Conservation (phyloP, 805 yeast species). For the Pachysolen tannophilus region DNA sequence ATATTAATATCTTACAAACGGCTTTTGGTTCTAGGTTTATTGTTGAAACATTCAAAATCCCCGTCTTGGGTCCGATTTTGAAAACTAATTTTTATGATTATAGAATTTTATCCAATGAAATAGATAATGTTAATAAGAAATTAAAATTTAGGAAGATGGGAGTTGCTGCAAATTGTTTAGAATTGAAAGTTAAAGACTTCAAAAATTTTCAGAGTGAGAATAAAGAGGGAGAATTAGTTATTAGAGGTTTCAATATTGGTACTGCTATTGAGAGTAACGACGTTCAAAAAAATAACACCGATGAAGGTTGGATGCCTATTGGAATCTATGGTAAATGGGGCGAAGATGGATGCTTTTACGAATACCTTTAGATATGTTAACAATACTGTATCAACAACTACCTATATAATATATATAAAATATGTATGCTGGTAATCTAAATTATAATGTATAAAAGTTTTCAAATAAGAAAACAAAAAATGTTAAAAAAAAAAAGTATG, state of each 20-base stretch:
- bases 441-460: not conserved
- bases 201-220: slow-evolving; percentile 24
- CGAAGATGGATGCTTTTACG: slow-evolving; percentile 64
- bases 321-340: slow-evolving; percentile 56
- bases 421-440: too few relatives aligned
- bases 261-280: slow-evolving; percentile 29
- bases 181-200: slow-evolving; percentile 41
- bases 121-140: slow-evolving; percentile 1
- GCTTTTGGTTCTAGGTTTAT: slow-evolving; percentile 42
- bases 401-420: too few relatives aligned
- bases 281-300: slow-evolving; percentile 21
- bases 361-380: slow-evolving; percentile 15
- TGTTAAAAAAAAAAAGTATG: too few relatives aligned
- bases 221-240: slow-evolving; percentile 41
- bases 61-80: slow-evolving; percentile 50
- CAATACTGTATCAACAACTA: too few relatives aligned
- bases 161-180: slow-evolving; percentile 50
- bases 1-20: slow-evolving; percentile 32
- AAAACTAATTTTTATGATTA: slow-evolving; percentile 57
- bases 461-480: not conserved
- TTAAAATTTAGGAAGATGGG: slow-evolving; percentile 33
- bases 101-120: slow-evolving; percentile 33
- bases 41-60: slow-evolving; percentile 36
- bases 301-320: slow-evolving; percentile 40
- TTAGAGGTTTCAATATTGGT: slow-evolving; percentile 64